Evolutionary conservation across 352 stramenopile species (phyloP).

Genomic region (Phytophthora sp.): DNA sequence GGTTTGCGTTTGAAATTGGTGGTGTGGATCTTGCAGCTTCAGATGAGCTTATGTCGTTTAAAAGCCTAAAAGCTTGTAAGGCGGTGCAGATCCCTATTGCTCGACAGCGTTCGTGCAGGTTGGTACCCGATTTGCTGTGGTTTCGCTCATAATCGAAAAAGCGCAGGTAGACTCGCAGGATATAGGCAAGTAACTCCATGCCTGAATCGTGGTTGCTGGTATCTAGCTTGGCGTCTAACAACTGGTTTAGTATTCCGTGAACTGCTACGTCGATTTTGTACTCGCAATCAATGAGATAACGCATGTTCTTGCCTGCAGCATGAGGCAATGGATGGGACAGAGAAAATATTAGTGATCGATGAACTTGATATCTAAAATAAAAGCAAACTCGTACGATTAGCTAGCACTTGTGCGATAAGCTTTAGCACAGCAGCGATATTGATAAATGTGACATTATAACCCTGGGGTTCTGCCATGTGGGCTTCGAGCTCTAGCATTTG

Average conservation of each 20-base stretch:
- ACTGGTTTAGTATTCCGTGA: slow-evolving; percentile 5
- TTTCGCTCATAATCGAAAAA: slow-evolving; percentile 22
- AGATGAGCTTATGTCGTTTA: background rate
- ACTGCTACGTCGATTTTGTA: slow-evolving; percentile 25
- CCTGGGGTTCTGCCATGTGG: background rate
- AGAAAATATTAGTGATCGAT: background rate
- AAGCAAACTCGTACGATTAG: slow-evolving; percentile 21
- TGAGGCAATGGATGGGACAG: too few relatives aligned
- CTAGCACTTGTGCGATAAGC: slow-evolving; percentile 20
- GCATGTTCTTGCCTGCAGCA: slow-evolving; percentile 28
- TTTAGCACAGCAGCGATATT: slow-evolving; percentile 21
- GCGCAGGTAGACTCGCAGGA: slow-evolving; percentile 29
- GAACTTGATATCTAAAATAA: background rate
- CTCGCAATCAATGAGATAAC: background rate
- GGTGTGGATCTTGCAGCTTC: background rate
- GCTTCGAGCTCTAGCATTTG: slow-evolving; percentile 12
- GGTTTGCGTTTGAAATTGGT: slow-evolving; percentile 5
- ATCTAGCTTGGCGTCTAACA: slow-evolving; percentile 1
- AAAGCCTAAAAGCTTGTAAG: slow-evolving; percentile 9
- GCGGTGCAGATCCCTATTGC: slow-evolving; percentile 27
- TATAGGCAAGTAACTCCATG: slow-evolving; percentile 19
- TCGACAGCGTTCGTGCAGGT: slow-evolving; percentile 30
- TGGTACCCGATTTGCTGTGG: background rate
- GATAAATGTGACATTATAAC: background rate
- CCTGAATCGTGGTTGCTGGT: background rate